phyloP scores from a whole-genome alignment of 2,329 filamentous ascomycete species.

The Pseudomassariella vexata region DNA sequence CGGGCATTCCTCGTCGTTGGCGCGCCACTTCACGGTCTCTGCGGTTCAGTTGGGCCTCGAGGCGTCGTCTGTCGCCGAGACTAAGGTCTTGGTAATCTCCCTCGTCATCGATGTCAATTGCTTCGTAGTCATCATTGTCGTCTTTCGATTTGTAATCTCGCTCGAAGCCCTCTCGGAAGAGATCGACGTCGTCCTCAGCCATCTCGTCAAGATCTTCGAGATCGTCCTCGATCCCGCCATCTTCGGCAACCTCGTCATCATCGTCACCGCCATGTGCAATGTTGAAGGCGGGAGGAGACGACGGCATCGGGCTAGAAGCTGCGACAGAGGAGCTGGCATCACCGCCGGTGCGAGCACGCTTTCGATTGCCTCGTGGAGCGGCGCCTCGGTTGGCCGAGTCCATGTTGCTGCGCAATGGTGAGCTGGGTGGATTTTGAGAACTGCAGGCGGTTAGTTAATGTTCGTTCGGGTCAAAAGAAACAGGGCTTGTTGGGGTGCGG shows the following conservation, averaged over 20 bases:
- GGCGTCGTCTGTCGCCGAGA: constrained; percentile 57
- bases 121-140: constrained; percentile 64
- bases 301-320: constrained; percentile 60
- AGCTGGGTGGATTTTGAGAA: constrained; percentile 44
- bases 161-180: constrained; percentile 70
- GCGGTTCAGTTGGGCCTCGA: constrained; percentile 68
- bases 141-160: constrained; percentile 64
- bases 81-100: constrained; percentile 68
- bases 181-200: constrained; percentile 75
- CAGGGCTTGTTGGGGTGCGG: too few relatives aligned
- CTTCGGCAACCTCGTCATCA: constrained; percentile 66
- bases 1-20: constrained; percentile 60
- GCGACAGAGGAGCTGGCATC: constrained; percentile 46
- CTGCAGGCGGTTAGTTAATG: too few relatives aligned
- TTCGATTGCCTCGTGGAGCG: constrained; percentile 43
- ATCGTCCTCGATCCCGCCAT: constrained; percentile 66
- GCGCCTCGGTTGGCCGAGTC: constrained; percentile 76
- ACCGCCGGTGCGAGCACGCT: constrained; percentile 47
- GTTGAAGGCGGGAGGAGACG: constrained; percentile 57
- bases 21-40: constrained; percentile 68
- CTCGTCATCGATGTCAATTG: constrained; percentile 70
- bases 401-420: constrained; percentile 75
- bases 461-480: too few relatives aligned
- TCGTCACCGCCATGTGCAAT: constrained; percentile 64
- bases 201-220: constrained; percentile 75